Evolutionary conservation across 768 basidiomycete genomes (phyloP).

Genomic region (Asterophora parasitica): DNA sequence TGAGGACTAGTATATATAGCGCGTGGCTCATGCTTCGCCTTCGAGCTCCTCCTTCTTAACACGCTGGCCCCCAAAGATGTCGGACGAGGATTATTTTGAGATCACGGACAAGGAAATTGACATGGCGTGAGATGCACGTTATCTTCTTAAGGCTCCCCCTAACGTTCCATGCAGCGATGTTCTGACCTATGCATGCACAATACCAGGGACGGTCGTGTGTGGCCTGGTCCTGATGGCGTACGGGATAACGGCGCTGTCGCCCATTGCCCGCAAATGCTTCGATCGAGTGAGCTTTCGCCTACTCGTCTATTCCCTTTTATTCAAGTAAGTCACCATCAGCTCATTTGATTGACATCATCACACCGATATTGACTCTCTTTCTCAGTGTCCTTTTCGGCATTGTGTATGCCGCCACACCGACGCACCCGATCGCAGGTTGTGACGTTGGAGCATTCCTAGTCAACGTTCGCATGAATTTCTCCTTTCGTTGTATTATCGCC

Average conservation of each 20-base stretch:
- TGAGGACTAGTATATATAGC: neutral
- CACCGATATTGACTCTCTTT: neutral
- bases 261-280: slow-evolving; percentile 1
- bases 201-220: slow-evolving; percentile 11
- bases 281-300: slow-evolving; percentile 17
- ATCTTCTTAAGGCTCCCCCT: no score
- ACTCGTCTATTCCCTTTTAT: slow-evolving; percentile 4
- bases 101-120: slow-evolving; percentile 2
- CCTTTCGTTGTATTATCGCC: neutral
- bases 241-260: neutral
- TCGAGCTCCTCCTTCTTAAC: neutral
- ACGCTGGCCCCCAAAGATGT: neutral
- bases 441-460: slow-evolving; percentile 18
- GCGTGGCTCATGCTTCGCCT: neutral
- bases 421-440: slow-evolving; percentile 9
- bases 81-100: neutral
- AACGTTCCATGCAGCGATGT: neutral
- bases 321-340: slow-evolving; percentile 8
- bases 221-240: slow-evolving; percentile 11
- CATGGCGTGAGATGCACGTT: neutral
- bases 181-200: slow-evolving; percentile 5
- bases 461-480: slow-evolving; percentile 12
- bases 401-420: slow-evolving; percentile 15
- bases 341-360: neutral
- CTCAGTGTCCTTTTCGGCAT: slow-evolving; percentile 21